Evolutionary conservation across 2,329 filamentous ascomycete genomes (phyloP).

Genomic region (Alternaria gaisen): DNA sequence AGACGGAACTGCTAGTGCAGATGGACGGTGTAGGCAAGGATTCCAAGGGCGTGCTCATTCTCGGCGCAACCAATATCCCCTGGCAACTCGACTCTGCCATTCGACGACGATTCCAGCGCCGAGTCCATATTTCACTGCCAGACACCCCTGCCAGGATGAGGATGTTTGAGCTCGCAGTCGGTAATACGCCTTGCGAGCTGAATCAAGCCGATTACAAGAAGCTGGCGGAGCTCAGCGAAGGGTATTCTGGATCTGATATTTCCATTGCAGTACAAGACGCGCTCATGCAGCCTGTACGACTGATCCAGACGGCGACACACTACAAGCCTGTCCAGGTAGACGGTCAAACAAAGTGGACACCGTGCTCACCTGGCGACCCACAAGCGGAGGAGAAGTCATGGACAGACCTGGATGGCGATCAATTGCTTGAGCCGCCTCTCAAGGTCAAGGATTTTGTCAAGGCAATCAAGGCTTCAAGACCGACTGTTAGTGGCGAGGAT

Average conservation of each 20-base stretch:
- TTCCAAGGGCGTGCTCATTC: slow-evolving; percentile 89
- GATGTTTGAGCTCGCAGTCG: slow-evolving; percentile 97
- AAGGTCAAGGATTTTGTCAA: slow-evolving; percentile 92
- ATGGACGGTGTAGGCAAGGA: slow-evolving; percentile 99
- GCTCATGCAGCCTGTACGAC: slow-evolving; percentile 94
- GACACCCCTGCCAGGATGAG: slow-evolving; percentile 85
- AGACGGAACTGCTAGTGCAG: slow-evolving; percentile 96
- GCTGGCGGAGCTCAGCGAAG: slow-evolving; percentile 83
- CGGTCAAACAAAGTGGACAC: slow-evolving; percentile 74
- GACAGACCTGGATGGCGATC: slow-evolving; percentile 83
- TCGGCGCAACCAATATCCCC: slow-evolving; percentile 97
- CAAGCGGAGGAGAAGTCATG: slow-evolving; percentile 93
- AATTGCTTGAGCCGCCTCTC: slow-evolving; percentile 85
- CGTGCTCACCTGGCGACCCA: slow-evolving; percentile 89
- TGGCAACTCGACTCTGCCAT: slow-evolving; percentile 99
- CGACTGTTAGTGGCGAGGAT: slow-evolving; percentile 89
- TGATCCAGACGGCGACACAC: slow-evolving; percentile 97
- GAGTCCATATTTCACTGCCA: slow-evolving; percentile 94
- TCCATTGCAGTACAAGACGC: slow-evolving; percentile 94
- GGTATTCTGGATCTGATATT: slow-evolving; percentile 97
- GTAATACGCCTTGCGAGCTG: slow-evolving; percentile 87
- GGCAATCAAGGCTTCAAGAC: slow-evolving; percentile 85
- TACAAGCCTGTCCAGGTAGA: slow-evolving; percentile 89
- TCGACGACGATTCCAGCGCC: slow-evolving; percentile 90
- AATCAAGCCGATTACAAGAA: slow-evolving; percentile 79